Percentiles rank a stretch among this genome's conserved stretches.
These are phyloP conservation scores for Prunus padus DNA, from an alignment of 306 rosid species.

Conservation along the genomic window DNA sequence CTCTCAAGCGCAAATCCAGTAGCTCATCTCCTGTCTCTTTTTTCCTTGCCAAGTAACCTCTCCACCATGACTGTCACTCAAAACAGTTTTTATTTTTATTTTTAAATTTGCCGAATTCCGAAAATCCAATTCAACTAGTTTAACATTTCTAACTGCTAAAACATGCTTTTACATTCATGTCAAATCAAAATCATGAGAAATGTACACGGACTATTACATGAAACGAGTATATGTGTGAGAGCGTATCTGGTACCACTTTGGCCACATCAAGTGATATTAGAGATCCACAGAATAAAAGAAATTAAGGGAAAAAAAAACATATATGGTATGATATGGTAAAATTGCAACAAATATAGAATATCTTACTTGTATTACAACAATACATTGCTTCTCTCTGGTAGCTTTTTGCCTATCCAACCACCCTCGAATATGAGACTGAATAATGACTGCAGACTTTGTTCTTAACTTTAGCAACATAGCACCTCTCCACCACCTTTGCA, in stretches of 20 bases:
- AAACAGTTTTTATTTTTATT: neutral
- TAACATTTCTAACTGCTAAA: neutral
- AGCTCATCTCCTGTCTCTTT: constrained; percentile 60
- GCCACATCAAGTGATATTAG: neutral
- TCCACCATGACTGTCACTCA: constrained; percentile 68
- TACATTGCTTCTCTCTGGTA: constrained; percentile 37
- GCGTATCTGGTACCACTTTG: neutral
- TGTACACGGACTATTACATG: neutral
- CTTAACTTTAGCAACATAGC: constrained; percentile 39
- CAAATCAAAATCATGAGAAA: neutral
- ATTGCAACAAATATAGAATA: constrained; percentile 10
- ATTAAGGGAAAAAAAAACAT: neutral
- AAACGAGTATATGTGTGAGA: neutral
- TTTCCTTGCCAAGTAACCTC: constrained; percentile 67
- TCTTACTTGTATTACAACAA: constrained; percentile 69
- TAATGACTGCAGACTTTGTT: constrained; percentile 50
- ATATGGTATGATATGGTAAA: neutral
- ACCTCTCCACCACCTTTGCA: constrained; percentile 88
- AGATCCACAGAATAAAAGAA: neutral
- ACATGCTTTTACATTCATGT: neutral
- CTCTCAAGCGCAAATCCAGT: constrained; percentile 64
- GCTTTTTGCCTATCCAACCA: constrained; percentile 63
- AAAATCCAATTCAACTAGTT: neutral
- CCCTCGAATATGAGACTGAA: constrained; percentile 72
- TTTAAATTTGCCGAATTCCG: neutral